Base-by-base conservation (phyloP, 2,329 filamentous ascomycete species). In the Fusarium chlamydosporum region DNA sequence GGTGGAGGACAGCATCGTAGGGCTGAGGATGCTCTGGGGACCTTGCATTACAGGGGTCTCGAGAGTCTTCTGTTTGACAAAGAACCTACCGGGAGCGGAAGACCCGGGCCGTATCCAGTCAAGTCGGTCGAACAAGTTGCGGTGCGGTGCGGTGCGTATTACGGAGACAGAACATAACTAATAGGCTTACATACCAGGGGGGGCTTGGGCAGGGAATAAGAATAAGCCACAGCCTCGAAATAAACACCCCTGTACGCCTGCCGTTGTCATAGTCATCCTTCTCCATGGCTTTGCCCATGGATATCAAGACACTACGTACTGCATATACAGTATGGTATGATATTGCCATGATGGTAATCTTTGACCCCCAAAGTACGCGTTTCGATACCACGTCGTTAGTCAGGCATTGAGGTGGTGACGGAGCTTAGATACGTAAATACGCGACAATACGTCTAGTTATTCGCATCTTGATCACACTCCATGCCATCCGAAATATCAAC, bases 161-260 rank as follows among this genome's bases (percentile, higher is more conserved):
- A 45, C 29, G 40, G 50, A 20, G 16, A 33, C 27, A 38, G 34
- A 29, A 29, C 7, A 29, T 29, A 29, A 29, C 23, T 23, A 23
- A 33, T 53, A 47, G 61, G 65, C 65, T 69, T 69, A 68, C 50
- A 23, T 23, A 23, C 23, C 23, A 23, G 23, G 65, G 56, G 58
- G 46, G 65, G 65, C 47, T 56, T 65, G 59, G 63, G 23, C 46
- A 70, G 38, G 63, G 61, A 54, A 58, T 34, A 60, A 57, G 55
- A 57, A 53, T 72, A 65, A 72, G 68, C 68, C 68, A 72, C 68
- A 72, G 68, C 68, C 68, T 50, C 66, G 47, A 53, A 57, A 51
- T 45, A 53, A 63, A 47, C n/a, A 43, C 40, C 45, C 61, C 46
- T 61, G 52, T 33, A 27, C 56, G 31, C 61, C 43, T 68, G 65